These are phyloP conservation scores for Crithidia bombi DNA, from an alignment of 208 protist genomes.

Conservation along the genomic window DNA sequence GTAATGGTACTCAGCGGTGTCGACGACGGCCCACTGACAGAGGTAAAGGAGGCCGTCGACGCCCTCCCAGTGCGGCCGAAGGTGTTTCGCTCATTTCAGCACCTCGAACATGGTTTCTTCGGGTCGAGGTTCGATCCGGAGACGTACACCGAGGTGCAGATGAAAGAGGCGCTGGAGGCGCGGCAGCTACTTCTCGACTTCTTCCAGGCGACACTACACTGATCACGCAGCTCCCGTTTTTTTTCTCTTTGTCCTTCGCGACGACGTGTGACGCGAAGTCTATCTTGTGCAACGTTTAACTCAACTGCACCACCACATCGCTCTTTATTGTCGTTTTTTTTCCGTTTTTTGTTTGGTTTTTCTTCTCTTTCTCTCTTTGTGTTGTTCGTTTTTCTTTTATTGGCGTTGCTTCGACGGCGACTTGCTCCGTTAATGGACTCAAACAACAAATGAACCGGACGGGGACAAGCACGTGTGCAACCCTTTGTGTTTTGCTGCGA, in stretches of 20 bases:
- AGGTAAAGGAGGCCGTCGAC: slow-evolving; percentile 41
- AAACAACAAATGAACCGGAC: slow-evolving; percentile 20
- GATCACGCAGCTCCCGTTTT: background rate
- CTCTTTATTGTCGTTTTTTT: background rate
- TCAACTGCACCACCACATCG: background rate
- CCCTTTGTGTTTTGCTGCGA: background rate
- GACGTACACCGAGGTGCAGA: slow-evolving; percentile 33
- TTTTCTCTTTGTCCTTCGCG: background rate
- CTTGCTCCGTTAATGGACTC: slow-evolving; percentile 13
- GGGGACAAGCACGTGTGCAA: no score
- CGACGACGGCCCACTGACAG: slow-evolving; percentile 48
- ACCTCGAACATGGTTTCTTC: slow-evolving; percentile 62
- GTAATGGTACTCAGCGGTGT: slow-evolving; percentile 54
- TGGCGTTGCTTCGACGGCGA: background rate
- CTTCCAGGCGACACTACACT: slow-evolving; percentile 37
- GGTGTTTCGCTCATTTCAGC: slow-evolving; percentile 48
- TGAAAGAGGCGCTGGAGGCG: slow-evolving; percentile 35
- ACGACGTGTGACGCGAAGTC: no score
- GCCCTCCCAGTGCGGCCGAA: slow-evolving; percentile 23
- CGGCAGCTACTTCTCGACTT: slow-evolving; percentile 32
- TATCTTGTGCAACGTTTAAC: background rate
- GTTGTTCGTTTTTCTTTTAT: slow-evolving; percentile 17
- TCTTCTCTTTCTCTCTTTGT: slow-evolving; percentile 13
- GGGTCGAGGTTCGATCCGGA: slow-evolving; percentile 46
- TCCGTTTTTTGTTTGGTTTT: background rate